Conservation (phyloP, 2,329 filamentous ascomycete genomes). For the Aureobasidium pullulans region DNA sequence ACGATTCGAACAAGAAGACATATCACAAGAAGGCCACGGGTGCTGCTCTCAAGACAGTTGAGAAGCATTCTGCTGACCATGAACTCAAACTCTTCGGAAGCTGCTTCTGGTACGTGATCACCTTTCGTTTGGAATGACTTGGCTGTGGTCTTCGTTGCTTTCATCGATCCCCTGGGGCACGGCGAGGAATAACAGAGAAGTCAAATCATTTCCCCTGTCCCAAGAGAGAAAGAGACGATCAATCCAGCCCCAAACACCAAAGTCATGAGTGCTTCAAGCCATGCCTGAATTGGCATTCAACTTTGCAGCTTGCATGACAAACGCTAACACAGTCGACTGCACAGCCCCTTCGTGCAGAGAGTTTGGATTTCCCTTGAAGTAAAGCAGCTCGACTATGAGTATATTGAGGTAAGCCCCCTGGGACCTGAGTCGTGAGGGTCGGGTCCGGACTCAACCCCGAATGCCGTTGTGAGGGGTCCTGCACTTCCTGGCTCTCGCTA, state of each 20-base stretch:
- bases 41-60: constrained; percentile 59
- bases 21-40: constrained; percentile 68
- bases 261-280: neutral
- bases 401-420: constrained; percentile 51
- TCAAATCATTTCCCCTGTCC: no score
- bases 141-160: neutral
- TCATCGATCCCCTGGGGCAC: neutral
- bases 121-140: neutral
- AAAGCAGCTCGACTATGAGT: constrained; percentile 73
- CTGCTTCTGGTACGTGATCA: constrained; percentile 62
- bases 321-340: neutral
- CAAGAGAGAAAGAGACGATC: no score
- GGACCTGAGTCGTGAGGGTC: neutral
- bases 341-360: constrained; percentile 73
- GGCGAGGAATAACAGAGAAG: no score
- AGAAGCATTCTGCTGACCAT: constrained; percentile 61
- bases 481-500: no score
- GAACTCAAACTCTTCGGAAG: constrained; percentile 73
- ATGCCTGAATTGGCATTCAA: neutral
- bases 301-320: neutral
- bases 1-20: constrained; percentile 52
- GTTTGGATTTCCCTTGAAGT: constrained; percentile 84
- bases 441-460: no score
- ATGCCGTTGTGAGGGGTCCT: no score
- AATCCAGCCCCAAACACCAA: neutral